phyloP scores from a whole-genome alignment of 768 basidiomycete species.

The Panellus pusillus region DNA sequence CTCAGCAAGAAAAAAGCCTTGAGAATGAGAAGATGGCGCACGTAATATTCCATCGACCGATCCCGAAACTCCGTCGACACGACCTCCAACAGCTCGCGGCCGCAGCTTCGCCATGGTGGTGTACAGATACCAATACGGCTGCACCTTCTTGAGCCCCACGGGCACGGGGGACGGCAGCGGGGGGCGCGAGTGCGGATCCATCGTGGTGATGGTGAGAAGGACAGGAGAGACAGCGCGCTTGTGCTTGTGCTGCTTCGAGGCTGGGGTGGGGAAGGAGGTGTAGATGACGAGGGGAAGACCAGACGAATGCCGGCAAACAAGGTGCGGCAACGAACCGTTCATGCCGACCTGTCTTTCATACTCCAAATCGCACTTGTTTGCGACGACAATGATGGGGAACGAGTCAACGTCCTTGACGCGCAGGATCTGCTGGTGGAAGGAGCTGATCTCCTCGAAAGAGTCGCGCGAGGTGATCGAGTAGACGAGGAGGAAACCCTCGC shows the following conservation, averaged over 20 bases:
- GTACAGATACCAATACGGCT: constrained; percentile 92
- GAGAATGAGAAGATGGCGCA: too few relatives aligned
- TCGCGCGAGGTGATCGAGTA: too few relatives aligned
- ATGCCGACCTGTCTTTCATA: constrained; percentile 95
- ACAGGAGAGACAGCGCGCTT: constrained; percentile 33
- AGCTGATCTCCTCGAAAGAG: too few relatives aligned
- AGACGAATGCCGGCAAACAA: not conserved
- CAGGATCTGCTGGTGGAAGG: too few relatives aligned
- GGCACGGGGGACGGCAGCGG: constrained; percentile 22
- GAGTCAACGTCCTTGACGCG: constrained; percentile 95
- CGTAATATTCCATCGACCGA: constrained; percentile 94
- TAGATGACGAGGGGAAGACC: constrained; percentile 58
- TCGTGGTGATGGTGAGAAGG: constrained; percentile 45
- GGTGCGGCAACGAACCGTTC: constrained; percentile 61
- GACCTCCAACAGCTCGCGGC: constrained; percentile 81
- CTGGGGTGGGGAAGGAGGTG: constrained; percentile 36
- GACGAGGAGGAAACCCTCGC: too few relatives aligned
- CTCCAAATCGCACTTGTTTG: constrained; percentile 97
- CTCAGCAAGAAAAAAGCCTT: not conserved
- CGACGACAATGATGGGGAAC: constrained; percentile 94
- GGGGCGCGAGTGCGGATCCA: constrained; percentile 40
- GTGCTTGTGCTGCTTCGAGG: too few relatives aligned
- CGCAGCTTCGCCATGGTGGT: constrained; percentile 91
- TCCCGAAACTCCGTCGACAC: constrained; percentile 94
- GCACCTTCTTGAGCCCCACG: constrained; percentile 70